These are phyloP conservation scores for Aureobasidium leucospermi DNA, from an alignment of 2,329 filamentous ascomycete genomes.

Conservation along the genomic window DNA sequence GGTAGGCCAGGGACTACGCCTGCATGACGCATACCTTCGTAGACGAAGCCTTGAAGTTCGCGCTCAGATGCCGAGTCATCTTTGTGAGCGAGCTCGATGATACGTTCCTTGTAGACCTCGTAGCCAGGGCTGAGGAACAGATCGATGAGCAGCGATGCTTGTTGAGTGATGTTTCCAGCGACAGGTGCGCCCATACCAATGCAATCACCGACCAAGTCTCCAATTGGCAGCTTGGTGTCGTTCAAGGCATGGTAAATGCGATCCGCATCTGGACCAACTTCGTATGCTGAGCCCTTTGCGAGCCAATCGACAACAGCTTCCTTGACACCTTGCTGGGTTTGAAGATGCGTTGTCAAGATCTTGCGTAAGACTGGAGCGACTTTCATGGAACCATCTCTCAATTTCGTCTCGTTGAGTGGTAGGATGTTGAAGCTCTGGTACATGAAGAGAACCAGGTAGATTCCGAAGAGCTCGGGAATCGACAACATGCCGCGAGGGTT, in stretches of 20 bases:
- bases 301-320: conserved; percentile 41
- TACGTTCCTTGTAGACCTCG: conserved; percentile 44
- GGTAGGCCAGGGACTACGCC: conserved; percentile 46
- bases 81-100: conserved; percentile 43
- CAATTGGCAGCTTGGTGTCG: conserved; percentile 38
- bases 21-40: conserved; percentile 48
- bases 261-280: conserved; percentile 44
- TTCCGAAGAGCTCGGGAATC: conserved; percentile 40
- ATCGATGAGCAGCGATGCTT: conserved; percentile 47
- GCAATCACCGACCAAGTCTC: conserved; percentile 44
- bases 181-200: conserved; percentile 45
- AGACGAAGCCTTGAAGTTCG: conserved; percentile 48
- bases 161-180: conserved; percentile 46
- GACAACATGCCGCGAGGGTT: conserved; percentile 51
- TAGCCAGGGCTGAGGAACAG: conserved; percentile 45
- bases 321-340: conserved; percentile 37
- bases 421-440: conserved; percentile 50
- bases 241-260: conserved; percentile 45
- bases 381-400: conserved; percentile 39
- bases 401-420: conserved; percentile 41
- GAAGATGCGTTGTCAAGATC: conserved; percentile 40
- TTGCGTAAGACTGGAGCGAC: conserved; percentile 31
- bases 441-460: conserved; percentile 39
- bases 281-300: conserved; percentile 42
- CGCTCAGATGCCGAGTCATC: conserved; percentile 35